phyloP scores from a whole-genome alignment of 306 rosid species.

The Medicago truncatula region DNA sequence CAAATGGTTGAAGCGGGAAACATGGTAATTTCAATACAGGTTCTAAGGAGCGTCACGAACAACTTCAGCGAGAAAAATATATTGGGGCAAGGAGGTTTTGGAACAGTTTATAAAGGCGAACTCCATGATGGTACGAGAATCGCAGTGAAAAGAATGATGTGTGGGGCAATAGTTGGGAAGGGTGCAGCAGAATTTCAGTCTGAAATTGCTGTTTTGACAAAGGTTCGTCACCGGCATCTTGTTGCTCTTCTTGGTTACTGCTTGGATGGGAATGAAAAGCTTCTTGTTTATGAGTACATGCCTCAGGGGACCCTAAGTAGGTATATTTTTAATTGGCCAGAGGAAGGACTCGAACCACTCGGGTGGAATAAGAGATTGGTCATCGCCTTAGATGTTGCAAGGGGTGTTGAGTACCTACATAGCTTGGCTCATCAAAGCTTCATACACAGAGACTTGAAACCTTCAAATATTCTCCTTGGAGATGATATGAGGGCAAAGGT shows the following conservation, averaged over 20 bases:
- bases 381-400: constrained; percentile 87
- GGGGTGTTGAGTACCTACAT: constrained; percentile 95
- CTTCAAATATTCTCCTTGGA: constrained; percentile 94
- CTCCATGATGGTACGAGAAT: constrained; percentile 86
- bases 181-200: constrained; percentile 79
- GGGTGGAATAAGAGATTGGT: constrained; percentile 78
- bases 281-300: constrained; percentile 91
- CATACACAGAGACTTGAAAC: constrained; percentile 89
- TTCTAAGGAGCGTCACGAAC: constrained; percentile 71
- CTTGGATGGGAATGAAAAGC: constrained; percentile 88
- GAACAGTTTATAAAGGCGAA: constrained; percentile 86
- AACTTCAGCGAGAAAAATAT: constrained; percentile 77
- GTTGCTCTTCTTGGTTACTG: constrained; percentile 94
- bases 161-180: constrained; percentile 78
- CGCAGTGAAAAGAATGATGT: constrained; percentile 91
- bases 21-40: constrained; percentile 94
- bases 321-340: constrained; percentile 82
- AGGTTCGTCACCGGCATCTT: constrained; percentile 89
- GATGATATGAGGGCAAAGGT: constrained; percentile 98
- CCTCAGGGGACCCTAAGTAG: constrained; percentile 93
- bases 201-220: constrained; percentile 87
- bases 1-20: constrained; percentile 94
- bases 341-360: constrained; percentile 77
- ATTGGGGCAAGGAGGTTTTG: constrained; percentile 87
- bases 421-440: constrained; percentile 94